Conservation (phyloP, 441 rosid species). For the Hura crepitans region DNA sequence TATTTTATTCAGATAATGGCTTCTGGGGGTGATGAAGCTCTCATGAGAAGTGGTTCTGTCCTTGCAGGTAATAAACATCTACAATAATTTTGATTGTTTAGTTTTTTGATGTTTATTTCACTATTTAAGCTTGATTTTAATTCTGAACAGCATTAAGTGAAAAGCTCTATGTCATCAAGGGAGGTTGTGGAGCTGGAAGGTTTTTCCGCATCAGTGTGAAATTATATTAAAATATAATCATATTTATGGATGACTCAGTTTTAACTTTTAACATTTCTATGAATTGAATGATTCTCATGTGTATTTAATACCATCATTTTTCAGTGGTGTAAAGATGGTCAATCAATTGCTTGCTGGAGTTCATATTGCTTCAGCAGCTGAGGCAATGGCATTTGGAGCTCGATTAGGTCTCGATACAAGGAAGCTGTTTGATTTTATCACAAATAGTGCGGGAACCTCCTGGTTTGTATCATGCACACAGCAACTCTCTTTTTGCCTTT, state of each 20-base stretch:
- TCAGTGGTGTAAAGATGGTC: conserved; percentile 88
- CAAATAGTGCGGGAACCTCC: conserved; percentile 70
- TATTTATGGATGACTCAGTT: not conserved
- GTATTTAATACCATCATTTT: conserved; percentile 24
- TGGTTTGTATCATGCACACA: conserved; percentile 51
- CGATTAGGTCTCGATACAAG: conserved; percentile 85
- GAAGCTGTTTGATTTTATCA: conserved; percentile 60
- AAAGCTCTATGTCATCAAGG: conserved; percentile 87
- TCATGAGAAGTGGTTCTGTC: conserved; percentile 55
- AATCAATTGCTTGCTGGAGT: conserved; percentile 98
- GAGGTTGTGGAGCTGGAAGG: conserved; percentile 99
- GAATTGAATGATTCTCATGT: not conserved
- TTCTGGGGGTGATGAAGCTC: conserved; percentile 80
- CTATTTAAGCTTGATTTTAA: conserved; percentile 26
- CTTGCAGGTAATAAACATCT: conserved; percentile 56
- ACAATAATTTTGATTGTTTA: conserved; percentile 19
- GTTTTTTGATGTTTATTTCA: conserved; percentile 21
- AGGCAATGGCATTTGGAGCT: conserved; percentile 97
- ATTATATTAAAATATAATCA: not conserved
- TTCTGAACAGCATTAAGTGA: conserved; percentile 75
- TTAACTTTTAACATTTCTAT: not conserved
- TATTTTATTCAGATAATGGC: conserved; percentile 74
- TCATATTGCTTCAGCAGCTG: conserved; percentile 96
- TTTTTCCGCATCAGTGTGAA: conserved; percentile 28
- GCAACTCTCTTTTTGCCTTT: not conserved